Conservation (phyloP, 2,329 filamentous ascomycete genomes). For the Calonectria hongkongensis region DNA sequence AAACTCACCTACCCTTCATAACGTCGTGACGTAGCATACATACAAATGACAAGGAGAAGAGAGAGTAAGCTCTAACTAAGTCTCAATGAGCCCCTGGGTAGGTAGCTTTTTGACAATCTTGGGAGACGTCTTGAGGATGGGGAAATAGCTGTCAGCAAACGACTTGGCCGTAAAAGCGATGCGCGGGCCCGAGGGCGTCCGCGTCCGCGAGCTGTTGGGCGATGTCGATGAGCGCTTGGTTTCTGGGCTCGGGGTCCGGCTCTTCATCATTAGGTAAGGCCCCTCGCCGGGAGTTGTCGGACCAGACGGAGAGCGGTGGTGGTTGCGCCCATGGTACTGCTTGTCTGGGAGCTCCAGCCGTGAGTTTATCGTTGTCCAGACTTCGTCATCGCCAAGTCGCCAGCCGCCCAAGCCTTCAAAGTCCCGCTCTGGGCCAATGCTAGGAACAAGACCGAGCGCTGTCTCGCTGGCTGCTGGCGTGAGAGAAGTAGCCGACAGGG, state of each 20-base stretch:
- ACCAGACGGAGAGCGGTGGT: slow-evolving; percentile 65
- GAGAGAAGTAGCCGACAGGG: slow-evolving; percentile 58
- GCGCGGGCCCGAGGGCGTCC: slow-evolving; percentile 67
- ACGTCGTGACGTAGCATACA: slow-evolving; percentile 44
- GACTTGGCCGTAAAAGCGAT: slow-evolving; percentile 55
- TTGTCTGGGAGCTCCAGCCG: slow-evolving; percentile 70
- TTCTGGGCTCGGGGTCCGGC: slow-evolving; percentile 60
- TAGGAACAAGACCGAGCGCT: slow-evolving; percentile 65
- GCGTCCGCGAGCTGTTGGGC: slow-evolving; percentile 69
- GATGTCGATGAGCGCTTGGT: slow-evolving; percentile 53
- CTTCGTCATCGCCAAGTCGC: slow-evolving; percentile 68
- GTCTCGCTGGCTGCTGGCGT: slow-evolving; percentile 60
- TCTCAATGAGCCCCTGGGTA: slow-evolving; percentile 46
- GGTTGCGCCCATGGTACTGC: slow-evolving; percentile 61
- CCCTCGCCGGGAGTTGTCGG: slow-evolving; percentile 64
- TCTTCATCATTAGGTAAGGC: slow-evolving; percentile 67
- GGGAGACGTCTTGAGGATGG: slow-evolving; percentile 57
- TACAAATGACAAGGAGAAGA: slow-evolving; percentile 35
- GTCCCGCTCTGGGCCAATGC: slow-evolving; percentile 71
- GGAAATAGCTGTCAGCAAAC: slow-evolving; percentile 66
- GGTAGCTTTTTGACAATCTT: slow-evolving; percentile 57
- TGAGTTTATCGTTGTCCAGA: slow-evolving; percentile 73
- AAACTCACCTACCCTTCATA: slow-evolving; percentile 39
- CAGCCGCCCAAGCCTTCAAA: slow-evolving; percentile 77
- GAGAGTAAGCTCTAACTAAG: slow-evolving; percentile 40